Conservation (phyloP, 768 basidiomycete species). For the Melanogaster broomeanus region DNA sequence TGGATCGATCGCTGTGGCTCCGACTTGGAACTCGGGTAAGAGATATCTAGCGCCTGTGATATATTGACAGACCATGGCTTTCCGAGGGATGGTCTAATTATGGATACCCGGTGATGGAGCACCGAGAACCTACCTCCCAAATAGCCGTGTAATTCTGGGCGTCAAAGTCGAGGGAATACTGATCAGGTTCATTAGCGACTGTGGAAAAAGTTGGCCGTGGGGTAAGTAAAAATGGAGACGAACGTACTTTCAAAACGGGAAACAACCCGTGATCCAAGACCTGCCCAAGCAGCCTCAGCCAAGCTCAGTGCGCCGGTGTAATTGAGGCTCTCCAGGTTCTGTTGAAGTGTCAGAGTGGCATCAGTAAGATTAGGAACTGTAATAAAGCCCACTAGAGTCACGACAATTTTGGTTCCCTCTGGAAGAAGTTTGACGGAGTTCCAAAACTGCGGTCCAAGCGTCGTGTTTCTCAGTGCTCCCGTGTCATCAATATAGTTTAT, state of each 20-base stretch:
- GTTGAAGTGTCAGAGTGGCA: neutral
- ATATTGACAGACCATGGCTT: slow-evolving; percentile 55
- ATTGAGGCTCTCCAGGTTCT: slow-evolving; percentile 48
- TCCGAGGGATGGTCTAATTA: neutral
- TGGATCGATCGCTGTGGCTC: slow-evolving; percentile 51
- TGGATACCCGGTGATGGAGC: neutral
- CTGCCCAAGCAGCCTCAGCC: slow-evolving; percentile 42
- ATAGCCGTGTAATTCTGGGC: slow-evolving; percentile 44
- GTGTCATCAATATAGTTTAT: slow-evolving; percentile 46
- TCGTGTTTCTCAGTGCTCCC: slow-evolving; percentile 50
- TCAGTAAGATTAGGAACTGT: neutral
- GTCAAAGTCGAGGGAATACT: slow-evolving; percentile 42
- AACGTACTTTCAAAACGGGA: slow-evolving; percentile 46
- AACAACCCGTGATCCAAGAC: slow-evolving; percentile 39
- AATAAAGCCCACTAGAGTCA: slow-evolving; percentile 41
- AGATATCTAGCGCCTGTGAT: slow-evolving; percentile 38
- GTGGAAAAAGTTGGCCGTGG: neutral
- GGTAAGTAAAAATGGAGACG: neutral
- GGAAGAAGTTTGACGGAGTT: slow-evolving; percentile 44
- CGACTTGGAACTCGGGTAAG: slow-evolving; percentile 49
- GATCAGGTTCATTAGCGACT: slow-evolving; percentile 59
- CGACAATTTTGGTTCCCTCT: slow-evolving; percentile 45
- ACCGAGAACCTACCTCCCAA: slow-evolving; percentile 41
- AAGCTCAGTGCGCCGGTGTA: slow-evolving; percentile 44
- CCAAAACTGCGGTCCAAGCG: slow-evolving; percentile 53